Conservation (phyloP, 208 protist genomes). For the Crithidia thermophila region DNA sequence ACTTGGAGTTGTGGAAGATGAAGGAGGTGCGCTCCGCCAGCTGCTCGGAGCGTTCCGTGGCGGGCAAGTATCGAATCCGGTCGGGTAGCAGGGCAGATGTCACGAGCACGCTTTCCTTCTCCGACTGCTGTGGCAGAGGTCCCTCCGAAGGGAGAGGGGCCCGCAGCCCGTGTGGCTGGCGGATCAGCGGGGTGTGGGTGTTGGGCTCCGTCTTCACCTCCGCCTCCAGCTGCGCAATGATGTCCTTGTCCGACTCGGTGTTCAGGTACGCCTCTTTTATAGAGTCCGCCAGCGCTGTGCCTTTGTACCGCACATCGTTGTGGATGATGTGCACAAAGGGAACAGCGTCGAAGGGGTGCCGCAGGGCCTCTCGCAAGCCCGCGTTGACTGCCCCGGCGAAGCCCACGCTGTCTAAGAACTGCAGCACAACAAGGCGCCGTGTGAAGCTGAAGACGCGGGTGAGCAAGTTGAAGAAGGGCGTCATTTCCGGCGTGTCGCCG, state of each 20-base stretch:
- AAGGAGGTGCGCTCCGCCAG: conserved; percentile 14
- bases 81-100: conserved; percentile 55
- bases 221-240: conserved; percentile 23
- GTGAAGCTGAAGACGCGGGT: conserved; percentile 39
- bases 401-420: conserved; percentile 31
- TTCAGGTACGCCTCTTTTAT: conserved; percentile 27
- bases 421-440: conserved; percentile 42
- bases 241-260: conserved; percentile 24
- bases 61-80: conserved; percentile 39
- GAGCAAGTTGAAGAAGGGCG: conserved; percentile 37
- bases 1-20: conserved; percentile 29
- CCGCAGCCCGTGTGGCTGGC: conserved; percentile 26
- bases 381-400: conserved; percentile 38
- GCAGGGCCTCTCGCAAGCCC: conserved; percentile 40
- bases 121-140: conserved; percentile 29
- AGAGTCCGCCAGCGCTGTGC: background rate
- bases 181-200: conserved; percentile 25
- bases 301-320: conserved; percentile 35
- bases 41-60: background rate
- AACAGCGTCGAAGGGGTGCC: conserved; percentile 33
- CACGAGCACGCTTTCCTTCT: conserved; percentile 12
- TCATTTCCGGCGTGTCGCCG: conserved; percentile 29
- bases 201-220: conserved; percentile 43
- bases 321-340: conserved; percentile 39
- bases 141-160: conserved; percentile 11